Evolutionary conservation across 805 yeast species (phyloP), one percentile per base, ranked within the genome.

Genomic region (Hemisphaericaspora nanyangensis): DNA sequence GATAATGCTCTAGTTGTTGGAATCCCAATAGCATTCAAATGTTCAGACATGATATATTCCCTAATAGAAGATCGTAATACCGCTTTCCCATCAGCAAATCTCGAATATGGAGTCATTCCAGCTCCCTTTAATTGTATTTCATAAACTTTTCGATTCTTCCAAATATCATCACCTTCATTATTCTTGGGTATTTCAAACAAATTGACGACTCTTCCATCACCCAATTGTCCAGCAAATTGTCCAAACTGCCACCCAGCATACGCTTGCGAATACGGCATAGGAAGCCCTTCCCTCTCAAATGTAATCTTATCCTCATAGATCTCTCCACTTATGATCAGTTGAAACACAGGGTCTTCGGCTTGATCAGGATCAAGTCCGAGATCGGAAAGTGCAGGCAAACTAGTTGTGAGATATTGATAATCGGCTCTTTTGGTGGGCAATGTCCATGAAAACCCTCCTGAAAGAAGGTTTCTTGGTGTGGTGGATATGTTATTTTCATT

Each of bases 201-300:
- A 52, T 85, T 87, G 6, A 82, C 75, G 2, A 88, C 96, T 43
- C 99, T 68, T 1, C 99, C 99, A 58, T 91, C 99, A 6, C 99
- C 99, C 45, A 91, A 65, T 59, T 93, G 99, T 2, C 98, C 98
- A 0, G 97, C 97, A 77, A 91, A 91, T 47, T 77, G 79, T 3
- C 99, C 98, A 67, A 93, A 91, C 55, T 91, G 99, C 72, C 83
- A 88, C 1, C 99, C 99, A 1, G 98, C 96, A 60, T 91, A 91
- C 0, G 91, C 86, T 58, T 85, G 90, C 10, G 96, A 78, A 60
- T 85, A 91, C 0, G 99, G 98, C 48, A 77, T 78, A 1, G 84
- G 73, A 34, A 49, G 55, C 38, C 58, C 39, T 29, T 42, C 24
- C 29, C 42, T 22, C 26, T 41, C 31, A 47, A 55, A 43, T n/a